These are phyloP conservation scores for Eustoma russellianum DNA, from an alignment of 257 asterid genomes.

Conservation along the genomic window DNA sequence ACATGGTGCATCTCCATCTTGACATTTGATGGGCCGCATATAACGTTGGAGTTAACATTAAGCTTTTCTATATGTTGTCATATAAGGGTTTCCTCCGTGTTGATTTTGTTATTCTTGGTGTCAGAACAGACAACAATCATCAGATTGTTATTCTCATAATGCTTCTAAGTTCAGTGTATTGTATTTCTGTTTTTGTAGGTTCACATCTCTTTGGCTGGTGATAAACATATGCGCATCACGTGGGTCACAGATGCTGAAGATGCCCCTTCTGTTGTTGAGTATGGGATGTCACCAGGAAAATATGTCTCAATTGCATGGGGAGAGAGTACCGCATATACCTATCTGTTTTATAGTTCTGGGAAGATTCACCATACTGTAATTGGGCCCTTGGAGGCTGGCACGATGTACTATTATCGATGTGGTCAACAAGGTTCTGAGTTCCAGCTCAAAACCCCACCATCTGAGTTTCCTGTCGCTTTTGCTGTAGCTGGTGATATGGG, in stretches of 20 bases:
- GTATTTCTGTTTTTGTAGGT: conserved; percentile 52
- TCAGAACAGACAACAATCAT: too few relatives aligned
- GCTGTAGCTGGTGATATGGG: conserved; percentile 97
- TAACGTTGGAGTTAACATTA: too few relatives aligned
- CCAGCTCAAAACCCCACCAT: conserved; percentile 80
- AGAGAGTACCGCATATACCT: conserved; percentile 52
- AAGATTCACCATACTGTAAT: conserved; percentile 74
- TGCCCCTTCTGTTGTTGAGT: conserved; percentile 61
- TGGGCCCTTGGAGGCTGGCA: conserved; percentile 66
- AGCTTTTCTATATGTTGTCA: too few relatives aligned
- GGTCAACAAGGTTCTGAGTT: conserved; percentile 77
- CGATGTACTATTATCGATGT: conserved; percentile 61
- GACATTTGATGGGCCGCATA: too few relatives aligned
- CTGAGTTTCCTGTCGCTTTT: conserved; percentile 71
- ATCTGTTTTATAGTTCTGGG: conserved; percentile 62
- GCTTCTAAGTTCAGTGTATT: background rate
- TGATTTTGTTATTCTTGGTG: too few relatives aligned
- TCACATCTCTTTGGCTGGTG: conserved; percentile 91
- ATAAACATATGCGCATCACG: conserved; percentile 53
- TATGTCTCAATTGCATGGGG: conserved; percentile 48
- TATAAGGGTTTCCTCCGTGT: too few relatives aligned
- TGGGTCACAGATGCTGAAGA: conserved; percentile 54
- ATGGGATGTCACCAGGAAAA: conserved; percentile 53
- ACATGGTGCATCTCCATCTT: too few relatives aligned
- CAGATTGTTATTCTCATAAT: too few relatives aligned